Percentiles rank a stretch among this genome's conserved stretches.
phyloP scores from a whole-genome alignment of 495 filamentous ascomycete genomes.

The Thermochaetoides thermophila region DNA sequence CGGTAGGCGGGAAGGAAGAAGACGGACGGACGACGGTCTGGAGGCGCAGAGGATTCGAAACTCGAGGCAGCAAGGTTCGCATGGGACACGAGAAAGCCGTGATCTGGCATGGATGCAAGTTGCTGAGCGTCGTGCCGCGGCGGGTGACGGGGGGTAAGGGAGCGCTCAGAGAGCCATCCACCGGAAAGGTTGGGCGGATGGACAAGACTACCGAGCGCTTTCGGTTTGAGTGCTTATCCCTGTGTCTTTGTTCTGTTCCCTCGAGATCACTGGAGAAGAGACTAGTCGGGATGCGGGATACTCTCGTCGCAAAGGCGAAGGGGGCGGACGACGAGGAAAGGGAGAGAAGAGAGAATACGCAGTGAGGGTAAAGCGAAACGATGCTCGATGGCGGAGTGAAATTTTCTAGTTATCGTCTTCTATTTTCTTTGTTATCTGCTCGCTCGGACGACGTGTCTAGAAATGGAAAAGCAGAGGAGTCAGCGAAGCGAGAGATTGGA shows the following conservation, averaged over 20 bases:
- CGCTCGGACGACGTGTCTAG: conserved; percentile 7
- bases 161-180: conserved; percentile 18
- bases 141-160: conserved; percentile 1
- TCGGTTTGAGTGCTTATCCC: too few relatives aligned
- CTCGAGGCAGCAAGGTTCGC: conserved; percentile 13
- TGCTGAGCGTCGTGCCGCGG: conserved; percentile 11
- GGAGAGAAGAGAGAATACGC: too few relatives aligned
- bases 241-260: too few relatives aligned
- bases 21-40: conserved; percentile 3
- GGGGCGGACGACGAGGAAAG: too few relatives aligned
- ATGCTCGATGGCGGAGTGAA: conserved; percentile 6
- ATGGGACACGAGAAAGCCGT: conserved; percentile 18
- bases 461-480: conserved; percentile 1
- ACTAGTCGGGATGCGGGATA: too few relatives aligned
- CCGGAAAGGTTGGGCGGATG: conserved; percentile 3
- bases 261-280: too few relatives aligned
- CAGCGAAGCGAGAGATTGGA: conserved; percentile 1
- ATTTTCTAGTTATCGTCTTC: conserved; percentile 8
- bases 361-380: too few relatives aligned
- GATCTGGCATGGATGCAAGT: conserved; percentile 20
- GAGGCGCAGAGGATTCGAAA: conserved; percentile 5
- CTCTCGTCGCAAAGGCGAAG: too few relatives aligned
- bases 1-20: conserved; percentile 2
- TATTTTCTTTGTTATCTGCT: conserved; percentile 7
- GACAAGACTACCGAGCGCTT: too few relatives aligned